Conservation (phyloP, 208 protist species). For the Phytomonas sp. region DNA sequence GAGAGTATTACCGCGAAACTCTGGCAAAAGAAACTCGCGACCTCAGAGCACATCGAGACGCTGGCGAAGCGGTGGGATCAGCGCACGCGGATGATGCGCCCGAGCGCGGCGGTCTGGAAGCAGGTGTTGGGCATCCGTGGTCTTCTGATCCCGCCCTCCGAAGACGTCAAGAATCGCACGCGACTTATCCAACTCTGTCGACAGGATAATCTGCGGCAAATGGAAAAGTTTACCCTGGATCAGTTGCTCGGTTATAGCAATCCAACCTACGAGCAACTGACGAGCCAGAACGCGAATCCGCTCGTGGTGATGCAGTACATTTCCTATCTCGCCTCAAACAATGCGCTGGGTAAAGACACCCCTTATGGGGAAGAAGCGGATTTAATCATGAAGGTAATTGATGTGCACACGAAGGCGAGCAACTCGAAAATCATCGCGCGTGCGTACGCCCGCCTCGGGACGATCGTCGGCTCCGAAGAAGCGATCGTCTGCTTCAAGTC, state of each 20-base stretch:
- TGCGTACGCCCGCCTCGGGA: constrained; percentile 70
- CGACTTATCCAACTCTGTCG: constrained; percentile 96
- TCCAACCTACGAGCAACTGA: constrained; percentile 66
- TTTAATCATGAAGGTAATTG: constrained; percentile 77
- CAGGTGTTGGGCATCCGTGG: constrained; percentile 91
- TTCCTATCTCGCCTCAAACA: constrained; percentile 58
- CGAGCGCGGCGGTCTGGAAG: constrained; percentile 95
- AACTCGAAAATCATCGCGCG: constrained; percentile 54
- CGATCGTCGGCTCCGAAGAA: constrained; percentile 41
- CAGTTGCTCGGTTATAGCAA: constrained; percentile 56
- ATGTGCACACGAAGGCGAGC: constrained; percentile 68
- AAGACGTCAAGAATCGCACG: constrained; percentile 94
- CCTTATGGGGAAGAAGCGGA: constrained; percentile 65
- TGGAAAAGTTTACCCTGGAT: constrained; percentile 70
- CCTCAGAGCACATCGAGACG: constrained; percentile 66
- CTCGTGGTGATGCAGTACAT: constrained; percentile 85
- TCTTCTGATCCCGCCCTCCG: constrained; percentile 85
- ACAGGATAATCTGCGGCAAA: constrained; percentile 55
- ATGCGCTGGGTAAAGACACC: constrained; percentile 39
- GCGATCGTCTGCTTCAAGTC: constrained; percentile 71
- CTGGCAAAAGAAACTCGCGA: constrained; percentile 39
- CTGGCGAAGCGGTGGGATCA: constrained; percentile 85
- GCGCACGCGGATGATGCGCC: constrained; percentile 87
- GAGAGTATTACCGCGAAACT: constrained; percentile 93
- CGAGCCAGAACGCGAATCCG: constrained; percentile 54